Base-by-base conservation (phyloP, 192 early-diverging fungal species). In the Lobulomyces angularis region DNA sequence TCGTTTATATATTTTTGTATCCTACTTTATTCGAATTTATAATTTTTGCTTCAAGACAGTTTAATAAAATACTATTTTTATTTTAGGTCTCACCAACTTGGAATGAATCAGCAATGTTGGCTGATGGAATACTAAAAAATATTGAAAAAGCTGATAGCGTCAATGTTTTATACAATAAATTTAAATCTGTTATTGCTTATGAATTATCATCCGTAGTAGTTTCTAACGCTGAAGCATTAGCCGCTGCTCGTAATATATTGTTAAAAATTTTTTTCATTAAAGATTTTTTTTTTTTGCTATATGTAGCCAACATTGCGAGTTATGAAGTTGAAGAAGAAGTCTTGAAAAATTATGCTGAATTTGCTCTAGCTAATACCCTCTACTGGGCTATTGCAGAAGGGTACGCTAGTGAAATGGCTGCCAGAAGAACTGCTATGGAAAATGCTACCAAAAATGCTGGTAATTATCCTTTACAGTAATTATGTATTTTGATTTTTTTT, bases 371-470 rank as follows among this genome's bases (percentile, higher is more conserved):
- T 59, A 94, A 94, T 76, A 70, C 69, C 56, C 48, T 98, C 54
- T 89, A 86, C 82, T 91, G 86, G 85, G 91, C 80, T 48, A 67
- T 98, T 43, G 83, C 86, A 42, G 94, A 98, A 67, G 90, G 91
- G 42, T 87, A 94, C 55, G 89, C 90, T 32, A 71, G 88, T 20
- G 94, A 98, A 61, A 83, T 94, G 81, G 79, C 83, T 41, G 85
- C 94, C 46, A 89, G 87, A 78, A 82, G 91, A 47, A 82, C 84
- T 51, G 94, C 94, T 51, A 98, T 96, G 94, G 94, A 98, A 77
- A 98, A 98, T 64, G 91, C 94, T 27, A 96, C 91, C 65, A 90
- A 96, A 79, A 98, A 98, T 70, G 94, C 91, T 43, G 84, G 82
- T 59, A 20, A n/a, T 24, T 27, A 8, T 5, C 29, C 5, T 16